phyloP scores from a whole-genome alignment of 2,329 filamentous ascomycete species.

The Penicillium sp. region DNA sequence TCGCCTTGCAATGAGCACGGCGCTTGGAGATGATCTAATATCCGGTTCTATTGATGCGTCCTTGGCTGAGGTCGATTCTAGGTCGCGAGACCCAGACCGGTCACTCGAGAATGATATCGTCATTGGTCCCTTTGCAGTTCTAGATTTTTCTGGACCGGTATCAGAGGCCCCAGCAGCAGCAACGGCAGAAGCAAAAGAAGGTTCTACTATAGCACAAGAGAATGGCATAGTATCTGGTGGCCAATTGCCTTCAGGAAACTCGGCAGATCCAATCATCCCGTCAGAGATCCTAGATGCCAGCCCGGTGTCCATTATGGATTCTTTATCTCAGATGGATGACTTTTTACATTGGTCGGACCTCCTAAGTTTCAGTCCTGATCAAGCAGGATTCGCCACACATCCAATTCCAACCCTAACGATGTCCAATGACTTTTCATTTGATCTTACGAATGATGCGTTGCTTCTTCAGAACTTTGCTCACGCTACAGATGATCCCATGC shows the following conservation, averaged over 20 bases:
- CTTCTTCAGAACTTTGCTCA: constrained; percentile 6
- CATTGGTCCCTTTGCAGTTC: constrained; percentile 36
- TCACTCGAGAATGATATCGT: constrained; percentile 24
- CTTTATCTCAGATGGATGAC: constrained; percentile 31
- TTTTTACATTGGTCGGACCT: constrained; percentile 41
- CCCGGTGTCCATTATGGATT: constrained; percentile 23
- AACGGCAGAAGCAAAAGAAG: too few relatives aligned
- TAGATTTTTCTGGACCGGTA: constrained; percentile 26
- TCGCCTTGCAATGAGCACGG: constrained; percentile 37
- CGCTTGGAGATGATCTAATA: constrained; percentile 29
- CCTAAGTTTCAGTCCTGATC: constrained; percentile 33
- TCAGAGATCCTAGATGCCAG: constrained; percentile 13
- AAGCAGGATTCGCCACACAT: constrained; percentile 19
- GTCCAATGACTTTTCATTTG: constrained; percentile 18
- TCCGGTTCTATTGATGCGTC: constrained; percentile 38
- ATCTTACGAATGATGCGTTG: constrained; percentile 12
- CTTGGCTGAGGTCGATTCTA: constrained; percentile 36
- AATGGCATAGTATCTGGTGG: background rate
- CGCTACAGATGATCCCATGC: background rate
- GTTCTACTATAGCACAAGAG: background rate
- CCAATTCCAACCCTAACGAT: constrained; percentile 17
- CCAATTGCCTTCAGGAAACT: background rate
- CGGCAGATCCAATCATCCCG: background rate
- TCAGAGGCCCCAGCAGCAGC: background rate
- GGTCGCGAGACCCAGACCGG: constrained; percentile 27